These are phyloP conservation scores for Nothopassalora personata DNA, from an alignment of 2,329 filamentous ascomycete genomes.

Conservation along the genomic window DNA sequence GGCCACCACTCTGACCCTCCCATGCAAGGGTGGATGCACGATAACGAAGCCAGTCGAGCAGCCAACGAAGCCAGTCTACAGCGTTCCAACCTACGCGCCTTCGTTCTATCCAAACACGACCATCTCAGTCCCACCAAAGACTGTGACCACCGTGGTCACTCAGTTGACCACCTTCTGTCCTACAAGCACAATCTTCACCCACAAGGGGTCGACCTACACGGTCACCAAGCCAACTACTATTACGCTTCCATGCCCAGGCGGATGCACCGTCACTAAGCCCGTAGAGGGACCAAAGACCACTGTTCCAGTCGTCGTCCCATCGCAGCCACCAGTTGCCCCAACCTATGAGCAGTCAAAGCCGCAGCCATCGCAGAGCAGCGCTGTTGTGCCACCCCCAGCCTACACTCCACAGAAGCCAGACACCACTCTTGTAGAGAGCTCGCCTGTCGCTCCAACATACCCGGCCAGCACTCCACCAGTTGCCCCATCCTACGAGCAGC, in stretches of 20 bases:
- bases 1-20: slow-evolving; percentile 23
- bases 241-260: slow-evolving; percentile 20
- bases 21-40: slow-evolving; percentile 13
- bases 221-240: slow-evolving; percentile 46
- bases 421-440: too few relatives aligned
- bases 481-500: background rate
- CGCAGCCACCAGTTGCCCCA: background rate
- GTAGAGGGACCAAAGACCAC: background rate
- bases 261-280: slow-evolving; percentile 15
- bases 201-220: slow-evolving; percentile 55
- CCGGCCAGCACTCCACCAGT: too few relatives aligned
- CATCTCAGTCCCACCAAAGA: background rate
- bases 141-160: slow-evolving; percentile 48
- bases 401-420: background rate
- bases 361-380: too few relatives aligned
- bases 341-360: background rate
- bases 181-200: background rate
- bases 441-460: too few relatives aligned
- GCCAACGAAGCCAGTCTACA: background rate
- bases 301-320: background rate
- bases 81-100: background rate
- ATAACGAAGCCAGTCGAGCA: slow-evolving; percentile 3
- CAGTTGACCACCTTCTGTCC: slow-evolving; percentile 68
- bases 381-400: too few relatives aligned
- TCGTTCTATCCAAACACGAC: slow-evolving; percentile 1